A percentile compares a stretch with the other conserved stretches of the same genome.
Evolutionary conservation across 257 asterid species (phyloP).

Genomic region (Plantago major): DNA sequence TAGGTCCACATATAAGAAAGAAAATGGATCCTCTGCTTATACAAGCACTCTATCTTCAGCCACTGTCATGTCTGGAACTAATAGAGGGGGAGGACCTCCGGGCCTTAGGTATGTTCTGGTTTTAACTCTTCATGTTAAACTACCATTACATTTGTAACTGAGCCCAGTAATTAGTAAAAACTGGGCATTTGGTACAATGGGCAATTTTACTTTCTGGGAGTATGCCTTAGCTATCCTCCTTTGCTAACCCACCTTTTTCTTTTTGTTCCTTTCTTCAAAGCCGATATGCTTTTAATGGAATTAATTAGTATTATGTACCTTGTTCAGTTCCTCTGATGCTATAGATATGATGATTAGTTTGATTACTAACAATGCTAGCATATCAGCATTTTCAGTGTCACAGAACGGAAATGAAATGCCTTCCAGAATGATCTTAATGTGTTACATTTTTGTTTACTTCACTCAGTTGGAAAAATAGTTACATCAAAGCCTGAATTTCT

Average conservation of each 20-base stretch:
- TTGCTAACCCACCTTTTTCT: no score
- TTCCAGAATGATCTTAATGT: not conserved
- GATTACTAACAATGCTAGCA: not conserved
- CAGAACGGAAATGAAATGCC: not conserved
- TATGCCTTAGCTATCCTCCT: no score
- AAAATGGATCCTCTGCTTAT: constrained; percentile 48
- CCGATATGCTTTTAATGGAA: not conserved
- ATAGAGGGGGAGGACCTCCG: constrained; percentile 42
- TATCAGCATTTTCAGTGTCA: constrained; percentile 12
- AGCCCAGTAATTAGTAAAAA: constrained; percentile 7
- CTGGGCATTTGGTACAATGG: not conserved
- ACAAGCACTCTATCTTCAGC: constrained; percentile 42
- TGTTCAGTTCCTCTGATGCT: constrained; percentile 10
- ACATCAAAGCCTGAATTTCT: not conserved
- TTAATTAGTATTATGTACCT: not conserved
- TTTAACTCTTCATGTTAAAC: not conserved
- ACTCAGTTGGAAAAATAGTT: constrained; percentile 8
- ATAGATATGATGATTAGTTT: constrained; percentile 5
- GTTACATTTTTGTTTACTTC: constrained; percentile 1
- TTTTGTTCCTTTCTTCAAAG: not conserved
- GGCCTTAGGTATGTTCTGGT: constrained; percentile 42
- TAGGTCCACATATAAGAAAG: constrained; percentile 60
- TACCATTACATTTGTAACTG: constrained; percentile 6
- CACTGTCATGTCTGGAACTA: constrained; percentile 43
- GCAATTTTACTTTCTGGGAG: not conserved